Evolutionary conservation across 805 yeast species (phyloP).

Genomic region (Candida vartiovaarae): DNA sequence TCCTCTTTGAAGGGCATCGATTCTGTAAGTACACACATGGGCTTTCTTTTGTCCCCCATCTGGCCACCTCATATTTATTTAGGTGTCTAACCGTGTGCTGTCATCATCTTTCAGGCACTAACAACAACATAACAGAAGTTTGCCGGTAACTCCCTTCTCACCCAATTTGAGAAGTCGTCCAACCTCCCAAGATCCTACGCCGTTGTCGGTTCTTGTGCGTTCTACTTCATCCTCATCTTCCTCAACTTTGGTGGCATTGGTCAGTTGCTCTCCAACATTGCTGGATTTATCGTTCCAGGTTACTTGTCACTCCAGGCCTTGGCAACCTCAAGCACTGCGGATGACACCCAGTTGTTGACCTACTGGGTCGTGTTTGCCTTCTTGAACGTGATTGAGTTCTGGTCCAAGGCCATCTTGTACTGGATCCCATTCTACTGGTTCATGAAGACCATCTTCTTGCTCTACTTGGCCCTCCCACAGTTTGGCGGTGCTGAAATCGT

Average conservation of each 20-base stretch:
- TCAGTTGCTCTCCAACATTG: constrained; percentile 85
- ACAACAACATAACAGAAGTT: constrained; percentile 9
- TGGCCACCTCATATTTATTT: too few relatives aligned
- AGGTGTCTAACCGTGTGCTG: too few relatives aligned
- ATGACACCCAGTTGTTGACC: constrained; percentile 84
- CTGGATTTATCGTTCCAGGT: constrained; percentile 87
- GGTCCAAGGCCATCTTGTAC: constrained; percentile 88
- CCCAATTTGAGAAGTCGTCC: constrained; percentile 22
- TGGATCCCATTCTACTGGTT: constrained; percentile 97
- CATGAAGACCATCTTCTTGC: constrained; percentile 79
- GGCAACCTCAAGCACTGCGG: constrained; percentile 57
- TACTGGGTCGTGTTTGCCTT: constrained; percentile 99
- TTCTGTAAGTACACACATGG: constrained; percentile 29
- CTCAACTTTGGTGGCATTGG: constrained; percentile 93
- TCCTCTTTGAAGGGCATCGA: constrained; percentile 41
- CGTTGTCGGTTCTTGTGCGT: constrained; percentile 52
- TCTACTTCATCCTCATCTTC: constrained; percentile 74
- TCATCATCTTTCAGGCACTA: not conserved
- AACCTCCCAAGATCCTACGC: constrained; percentile 80
- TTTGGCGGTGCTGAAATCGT: constrained; percentile 80
- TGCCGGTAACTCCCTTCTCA: constrained; percentile 15
- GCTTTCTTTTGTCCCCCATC: too few relatives aligned
- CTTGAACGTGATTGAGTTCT: constrained; percentile 87
- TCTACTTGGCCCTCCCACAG: constrained; percentile 83
- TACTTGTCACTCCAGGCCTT: constrained; percentile 83